These are phyloP conservation scores for Raffaelea ambrosiae DNA, from an alignment of 2,329 filamentous ascomycete genomes.

Conservation along the genomic window DNA sequence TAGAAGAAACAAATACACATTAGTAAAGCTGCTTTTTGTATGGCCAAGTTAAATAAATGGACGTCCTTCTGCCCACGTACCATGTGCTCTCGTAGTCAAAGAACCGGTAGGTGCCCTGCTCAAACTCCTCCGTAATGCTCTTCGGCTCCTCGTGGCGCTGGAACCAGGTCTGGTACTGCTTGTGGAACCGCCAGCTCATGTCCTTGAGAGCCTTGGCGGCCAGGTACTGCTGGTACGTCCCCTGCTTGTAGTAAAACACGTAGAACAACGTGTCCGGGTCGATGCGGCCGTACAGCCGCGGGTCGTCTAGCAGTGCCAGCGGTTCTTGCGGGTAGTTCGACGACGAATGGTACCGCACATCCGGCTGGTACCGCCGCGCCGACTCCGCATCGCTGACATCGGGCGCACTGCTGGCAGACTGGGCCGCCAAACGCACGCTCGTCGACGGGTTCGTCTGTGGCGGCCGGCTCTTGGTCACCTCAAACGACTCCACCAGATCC, in stretches of 20 bases:
- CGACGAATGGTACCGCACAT: conserved; percentile 65
- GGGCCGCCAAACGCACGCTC: conserved; percentile 59
- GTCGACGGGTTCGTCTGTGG: conserved; percentile 56
- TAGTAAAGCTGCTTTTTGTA: not conserved
- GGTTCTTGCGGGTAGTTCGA: conserved; percentile 87
- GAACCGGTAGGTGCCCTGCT: conserved; percentile 97
- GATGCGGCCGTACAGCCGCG: conserved; percentile 75
- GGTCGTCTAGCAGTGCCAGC: conserved; percentile 86
- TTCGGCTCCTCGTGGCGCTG: conserved; percentile 98
- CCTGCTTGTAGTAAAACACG: conserved; percentile 98
- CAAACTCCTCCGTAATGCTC: conserved; percentile 95
- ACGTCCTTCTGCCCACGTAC: conserved; percentile 45
- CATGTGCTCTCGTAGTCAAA: conserved; percentile 99
- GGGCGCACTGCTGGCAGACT: conserved; percentile 66
- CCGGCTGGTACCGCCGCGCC: conserved; percentile 75
- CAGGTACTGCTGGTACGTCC: conserved; percentile 89
- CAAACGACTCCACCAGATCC: conserved; percentile 86
- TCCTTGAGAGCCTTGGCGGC: conserved; percentile 96
- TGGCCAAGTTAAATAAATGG: not conserved
- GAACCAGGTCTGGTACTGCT: conserved; percentile 99
- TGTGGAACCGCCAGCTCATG: conserved; percentile 98
- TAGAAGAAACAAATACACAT: conserved; percentile 34
- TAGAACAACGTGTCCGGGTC: conserved; percentile 97
- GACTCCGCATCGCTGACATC: conserved; percentile 73
- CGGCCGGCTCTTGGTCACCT: conserved; percentile 66